phyloP scores from a whole-genome alignment of 2,329 filamentous ascomycete genomes.

The Parascedosporium putredinis region DNA sequence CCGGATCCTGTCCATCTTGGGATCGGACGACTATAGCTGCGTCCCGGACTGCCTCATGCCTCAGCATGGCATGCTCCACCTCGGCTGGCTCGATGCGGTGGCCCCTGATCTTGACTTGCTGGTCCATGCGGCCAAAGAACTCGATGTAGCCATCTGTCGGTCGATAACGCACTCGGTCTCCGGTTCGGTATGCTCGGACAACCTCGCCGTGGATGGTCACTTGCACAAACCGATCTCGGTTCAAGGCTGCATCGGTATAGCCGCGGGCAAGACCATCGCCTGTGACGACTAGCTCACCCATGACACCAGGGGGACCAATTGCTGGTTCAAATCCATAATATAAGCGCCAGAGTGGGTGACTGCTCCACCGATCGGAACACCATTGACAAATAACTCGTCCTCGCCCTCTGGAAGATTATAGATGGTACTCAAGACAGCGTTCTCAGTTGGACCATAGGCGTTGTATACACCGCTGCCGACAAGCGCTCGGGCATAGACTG shows the following conservation, averaged over 20 bases:
- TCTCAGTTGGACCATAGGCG: slow-evolving; percentile 15
- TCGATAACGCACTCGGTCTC: slow-evolving; percentile 17
- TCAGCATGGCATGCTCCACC: slow-evolving; percentile 13
- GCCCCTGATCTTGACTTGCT: slow-evolving; percentile 20
- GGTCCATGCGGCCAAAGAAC: slow-evolving; percentile 19
- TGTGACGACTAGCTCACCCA: slow-evolving; percentile 19
- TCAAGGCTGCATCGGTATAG: slow-evolving; percentile 12
- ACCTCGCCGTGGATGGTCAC: slow-evolving; percentile 6
- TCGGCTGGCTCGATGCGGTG: slow-evolving; percentile 18
- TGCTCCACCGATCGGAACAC: slow-evolving; percentile 13
- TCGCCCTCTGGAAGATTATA: slow-evolving; percentile 9
- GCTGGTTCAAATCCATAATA: slow-evolving; percentile 16
- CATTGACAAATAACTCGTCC: slow-evolving; percentile 1
- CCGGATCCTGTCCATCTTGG: slow-evolving; percentile 4
- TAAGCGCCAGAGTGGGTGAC: slow-evolving; percentile 15
- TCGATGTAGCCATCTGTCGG: slow-evolving; percentile 16
- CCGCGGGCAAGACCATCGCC: slow-evolving; percentile 17
- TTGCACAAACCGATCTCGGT: slow-evolving; percentile 13
- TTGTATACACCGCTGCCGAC: slow-evolving; percentile 1
- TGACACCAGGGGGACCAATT: slow-evolving; percentile 16
- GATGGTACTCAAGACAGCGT: slow-evolving; percentile 12
- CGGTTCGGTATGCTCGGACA: slow-evolving; percentile 17
- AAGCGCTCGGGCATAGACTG: background rate
- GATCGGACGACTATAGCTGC: background rate
- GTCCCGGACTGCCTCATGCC: background rate